Evolutionary conservation across 2,329 filamentous ascomycete species (phyloP), one percentile per base, ranked within the genome.

Genomic region (Coniochaeta ligniaria): DNA sequence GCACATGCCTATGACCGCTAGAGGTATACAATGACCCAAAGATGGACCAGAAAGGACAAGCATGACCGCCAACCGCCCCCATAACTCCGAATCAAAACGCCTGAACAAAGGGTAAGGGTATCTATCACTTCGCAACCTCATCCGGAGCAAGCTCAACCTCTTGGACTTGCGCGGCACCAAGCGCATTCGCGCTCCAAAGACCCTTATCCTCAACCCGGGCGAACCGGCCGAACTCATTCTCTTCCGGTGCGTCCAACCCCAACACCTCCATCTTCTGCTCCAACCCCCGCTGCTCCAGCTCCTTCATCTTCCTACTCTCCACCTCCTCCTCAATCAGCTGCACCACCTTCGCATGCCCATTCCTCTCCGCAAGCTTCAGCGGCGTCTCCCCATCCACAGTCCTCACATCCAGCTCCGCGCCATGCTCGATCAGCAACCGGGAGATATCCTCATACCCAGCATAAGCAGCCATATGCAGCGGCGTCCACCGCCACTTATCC

Each of bases 381-480:
- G 67, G 68, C 11, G 66, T 70, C 57, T 70, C 69, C n/a, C 65
- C 66, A 45, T 68, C 65, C 24, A 68, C 64, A 50, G 67, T 65
- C 33, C 68, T 59, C 54, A 66, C 68, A 52, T 67, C 66, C 57
- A 69, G 43, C 52, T 70, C 65, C 16, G 67, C 68, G 2, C 64
- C 66, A 16, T 69, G 66, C 47, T 67, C 67, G 6, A 70, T 60
- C 6, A 69, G 63, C 28, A 69, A 58, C 17, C 63, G 63, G 7
- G 66, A 65, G 26, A 70, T 69, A 43, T 63, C 64, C 38, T 67
- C 57, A 54, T 68, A 62, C 33, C 70, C 66, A 33, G 65, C 64
- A 35, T 70, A 68, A 7, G 64, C 66, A 20, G 65, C 69, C 66
- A 70, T 70, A 59, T 66, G 67, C 12, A 71, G 63, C 11, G 68